These are phyloP conservation scores for Aegilops tauschii DNA, from an alignment of 176 grass and related monocot species.

Conservation along the genomic window DNA sequence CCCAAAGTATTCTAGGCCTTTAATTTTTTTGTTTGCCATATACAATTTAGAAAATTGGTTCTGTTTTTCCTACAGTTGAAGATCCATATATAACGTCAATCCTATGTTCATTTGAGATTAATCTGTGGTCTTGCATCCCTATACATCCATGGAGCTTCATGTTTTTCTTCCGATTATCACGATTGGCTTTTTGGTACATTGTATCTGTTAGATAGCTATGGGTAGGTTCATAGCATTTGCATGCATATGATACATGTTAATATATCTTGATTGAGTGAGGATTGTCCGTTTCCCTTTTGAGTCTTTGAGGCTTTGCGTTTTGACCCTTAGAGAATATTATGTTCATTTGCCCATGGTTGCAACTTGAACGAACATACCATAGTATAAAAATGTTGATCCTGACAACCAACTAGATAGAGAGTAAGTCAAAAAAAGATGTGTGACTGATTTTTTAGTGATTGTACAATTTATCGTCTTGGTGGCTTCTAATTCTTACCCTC, in stretches of 20 bases:
- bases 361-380: not conserved
- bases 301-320: not conserved
- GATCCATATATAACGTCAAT: not conserved
- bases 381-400: not conserved
- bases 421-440: too few species aligned
- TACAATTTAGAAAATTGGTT: not conserved
- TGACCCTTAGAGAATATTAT: not conserved
- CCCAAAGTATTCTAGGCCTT: not conserved
- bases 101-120: not conserved
- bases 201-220: not conserved
- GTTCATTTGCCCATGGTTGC: not conserved
- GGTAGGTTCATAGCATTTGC: conserved; percentile 11
- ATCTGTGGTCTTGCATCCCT: not conserved
- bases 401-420: not conserved
- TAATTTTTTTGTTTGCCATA: too few species aligned
- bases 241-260: not conserved
- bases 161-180: not conserved
- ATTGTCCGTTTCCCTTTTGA: not conserved
- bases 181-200: not conserved
- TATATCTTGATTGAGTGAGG: not conserved
- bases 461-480: too few species aligned
- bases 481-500: too few species aligned
- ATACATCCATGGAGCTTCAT: not conserved
- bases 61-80: not conserved
- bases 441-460: too few species aligned